phyloP scores from a whole-genome alignment of 768 basidiomycete species.

The Suillus weaverae region DNA sequence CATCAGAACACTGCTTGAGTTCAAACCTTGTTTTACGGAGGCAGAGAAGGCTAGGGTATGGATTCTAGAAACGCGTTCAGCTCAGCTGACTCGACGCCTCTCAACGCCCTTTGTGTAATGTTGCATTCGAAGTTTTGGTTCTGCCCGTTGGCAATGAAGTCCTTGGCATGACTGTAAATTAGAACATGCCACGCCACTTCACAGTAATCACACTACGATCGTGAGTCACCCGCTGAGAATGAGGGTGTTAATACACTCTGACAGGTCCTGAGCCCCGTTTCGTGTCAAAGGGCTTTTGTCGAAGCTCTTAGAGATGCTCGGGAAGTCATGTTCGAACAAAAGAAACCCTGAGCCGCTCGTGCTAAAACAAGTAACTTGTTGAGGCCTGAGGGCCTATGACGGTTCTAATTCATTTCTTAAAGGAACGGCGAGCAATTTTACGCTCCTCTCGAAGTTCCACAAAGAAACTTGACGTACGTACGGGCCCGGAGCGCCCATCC shows the following conservation, averaged over 20 bases:
- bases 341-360: conserved; percentile 1
- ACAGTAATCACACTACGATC: background rate
- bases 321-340: background rate
- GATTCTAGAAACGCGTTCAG: background rate
- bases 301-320: background rate
- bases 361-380: background rate
- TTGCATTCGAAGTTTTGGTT: background rate
- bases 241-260: conserved; percentile 1
- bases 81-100: background rate
- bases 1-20: background rate
- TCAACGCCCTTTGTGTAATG: background rate
- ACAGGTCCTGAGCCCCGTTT: background rate
- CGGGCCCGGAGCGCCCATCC: background rate
- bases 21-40: background rate
- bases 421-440: background rate
- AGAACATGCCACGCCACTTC: background rate
- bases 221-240: background rate
- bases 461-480: background rate
- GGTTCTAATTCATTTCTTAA: conserved; percentile 1
- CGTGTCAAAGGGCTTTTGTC: background rate
- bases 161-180: background rate
- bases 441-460: background rate
- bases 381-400: background rate
- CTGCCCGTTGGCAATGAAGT: background rate
- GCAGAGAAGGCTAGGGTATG: background rate